A percentile compares a stretch with the other conserved stretches of the same genome.
These are phyloP conservation scores for Solanum rostratum DNA, from an alignment of 257 asterid species.

Conservation along the genomic window DNA sequence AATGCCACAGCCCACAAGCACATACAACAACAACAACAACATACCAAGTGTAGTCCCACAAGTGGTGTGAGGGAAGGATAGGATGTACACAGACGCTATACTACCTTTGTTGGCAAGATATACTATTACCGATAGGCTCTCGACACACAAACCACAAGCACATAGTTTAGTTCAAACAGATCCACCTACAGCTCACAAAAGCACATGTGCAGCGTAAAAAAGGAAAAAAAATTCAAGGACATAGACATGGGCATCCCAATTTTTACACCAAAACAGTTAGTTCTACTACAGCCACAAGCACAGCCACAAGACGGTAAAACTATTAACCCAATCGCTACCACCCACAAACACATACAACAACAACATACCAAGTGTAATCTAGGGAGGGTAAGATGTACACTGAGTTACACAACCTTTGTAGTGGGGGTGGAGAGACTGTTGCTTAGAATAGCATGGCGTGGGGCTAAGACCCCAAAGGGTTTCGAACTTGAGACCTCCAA, in stretches of 20 bases:
- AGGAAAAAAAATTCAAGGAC: neutral
- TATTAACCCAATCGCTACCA: neutral
- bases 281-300: neutral
- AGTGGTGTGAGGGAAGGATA: neutral
- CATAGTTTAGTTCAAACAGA: neutral
- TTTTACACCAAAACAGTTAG: neutral
- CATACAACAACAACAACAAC: too few species aligned
- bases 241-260: neutral
- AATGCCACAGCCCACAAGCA: neutral
- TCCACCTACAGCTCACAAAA: neutral
- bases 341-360: neutral
- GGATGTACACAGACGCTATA: too few species aligned
- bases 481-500: too few species aligned
- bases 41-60: neutral
- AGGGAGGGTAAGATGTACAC: too few species aligned
- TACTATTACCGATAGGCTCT: neutral
- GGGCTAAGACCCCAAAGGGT: too few species aligned
- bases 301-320: neutral
- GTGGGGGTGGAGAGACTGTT: neutral
- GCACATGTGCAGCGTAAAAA: neutral
- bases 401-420: too few species aligned
- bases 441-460: neutral
- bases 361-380: neutral
- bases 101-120: neutral
- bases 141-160: neutral